These are phyloP conservation scores for Hygrophila difformis DNA, from an alignment of 257 asterid genomes.

Conservation along the genomic window DNA sequence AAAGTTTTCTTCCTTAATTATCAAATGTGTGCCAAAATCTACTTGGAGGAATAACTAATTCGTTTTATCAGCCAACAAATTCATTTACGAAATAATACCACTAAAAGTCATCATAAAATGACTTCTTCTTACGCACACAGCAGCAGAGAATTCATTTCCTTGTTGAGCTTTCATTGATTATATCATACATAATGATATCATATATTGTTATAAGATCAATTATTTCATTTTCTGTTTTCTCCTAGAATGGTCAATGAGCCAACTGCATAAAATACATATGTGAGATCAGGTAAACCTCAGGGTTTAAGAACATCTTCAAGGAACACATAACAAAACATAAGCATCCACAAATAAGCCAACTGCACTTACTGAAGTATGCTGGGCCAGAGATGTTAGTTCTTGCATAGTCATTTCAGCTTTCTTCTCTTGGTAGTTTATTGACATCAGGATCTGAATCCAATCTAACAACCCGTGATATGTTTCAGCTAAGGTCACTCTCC, in stretches of 20 bases:
- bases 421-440: conserved; percentile 57
- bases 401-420: conserved; percentile 84
- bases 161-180: not conserved
- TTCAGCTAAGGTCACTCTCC: conserved; percentile 17
- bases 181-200: not conserved
- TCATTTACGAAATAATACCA: too few relatives aligned
- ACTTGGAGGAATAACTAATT: not conserved
- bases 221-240: not conserved
- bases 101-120: too few relatives aligned
- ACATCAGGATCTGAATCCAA: conserved; percentile 72
- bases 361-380: conserved; percentile 83
- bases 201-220: not conserved
- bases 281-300: conserved; percentile 5
- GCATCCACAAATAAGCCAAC: not conserved
- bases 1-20: not conserved
- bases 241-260: not conserved
- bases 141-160: not conserved
- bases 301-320: conserved; percentile 1
- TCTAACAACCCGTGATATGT: conserved; percentile 33
- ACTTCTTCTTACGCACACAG: not conserved
- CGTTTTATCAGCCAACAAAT: conserved; percentile 4
- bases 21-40: conserved; percentile 3
- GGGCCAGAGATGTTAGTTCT: conserved; percentile 78
- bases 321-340: conserved; percentile 2
- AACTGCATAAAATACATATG: not conserved